Evolutionary conservation across 441 rosid species (phyloP).

Genomic region (Rhodomyrtus psidioides): DNA sequence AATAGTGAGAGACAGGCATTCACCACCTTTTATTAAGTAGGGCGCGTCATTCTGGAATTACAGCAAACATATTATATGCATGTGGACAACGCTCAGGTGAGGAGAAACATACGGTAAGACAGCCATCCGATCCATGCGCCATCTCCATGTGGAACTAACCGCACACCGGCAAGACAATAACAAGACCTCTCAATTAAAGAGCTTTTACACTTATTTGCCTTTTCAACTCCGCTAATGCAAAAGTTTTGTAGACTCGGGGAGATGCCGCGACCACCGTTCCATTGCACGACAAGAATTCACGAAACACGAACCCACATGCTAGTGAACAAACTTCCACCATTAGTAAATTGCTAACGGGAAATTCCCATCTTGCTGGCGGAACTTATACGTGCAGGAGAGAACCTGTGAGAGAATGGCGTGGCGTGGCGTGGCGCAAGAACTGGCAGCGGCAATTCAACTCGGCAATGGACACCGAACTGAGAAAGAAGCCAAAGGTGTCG

Average conservation of each 20-base stretch:
- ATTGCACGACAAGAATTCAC: not conserved
- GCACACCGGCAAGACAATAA: not conserved
- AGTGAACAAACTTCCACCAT: not conserved
- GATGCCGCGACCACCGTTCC: not conserved
- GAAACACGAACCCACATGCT: not conserved
- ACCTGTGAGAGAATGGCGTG: too few relatives aligned
- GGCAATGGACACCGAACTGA: not conserved
- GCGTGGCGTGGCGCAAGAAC: not conserved
- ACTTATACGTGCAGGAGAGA: not conserved
- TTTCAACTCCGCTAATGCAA: not conserved
- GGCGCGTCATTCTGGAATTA: not conserved
- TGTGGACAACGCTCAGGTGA: not conserved
- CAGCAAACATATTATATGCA: not conserved
- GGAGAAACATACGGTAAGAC: not conserved
- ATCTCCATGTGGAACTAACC: not conserved
- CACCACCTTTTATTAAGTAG: not conserved
- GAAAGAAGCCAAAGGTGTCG: not conserved
- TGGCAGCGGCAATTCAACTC: not conserved
- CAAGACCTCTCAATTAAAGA: not conserved
- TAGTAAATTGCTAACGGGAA: not conserved
- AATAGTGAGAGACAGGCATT: slow-evolving; percentile 10
- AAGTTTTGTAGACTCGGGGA: not conserved
- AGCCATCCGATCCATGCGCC: not conserved
- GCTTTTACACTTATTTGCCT: not conserved
- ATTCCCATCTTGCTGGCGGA: not conserved